Evolutionary conservation across 768 basidiomycete species (phyloP).

Genomic region (Suillus cothurnatus): DNA sequence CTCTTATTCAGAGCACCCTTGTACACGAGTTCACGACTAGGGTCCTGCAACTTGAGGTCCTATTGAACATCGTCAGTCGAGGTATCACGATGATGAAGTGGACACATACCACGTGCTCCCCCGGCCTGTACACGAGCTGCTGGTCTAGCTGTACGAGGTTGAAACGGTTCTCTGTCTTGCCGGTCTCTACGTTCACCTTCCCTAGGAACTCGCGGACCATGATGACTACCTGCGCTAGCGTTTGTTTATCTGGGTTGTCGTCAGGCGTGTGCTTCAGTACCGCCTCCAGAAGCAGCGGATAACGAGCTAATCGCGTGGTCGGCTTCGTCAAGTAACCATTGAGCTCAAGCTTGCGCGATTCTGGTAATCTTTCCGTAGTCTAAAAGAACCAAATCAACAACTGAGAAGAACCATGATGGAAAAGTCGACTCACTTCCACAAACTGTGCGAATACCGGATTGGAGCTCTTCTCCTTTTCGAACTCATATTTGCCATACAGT

Average conservation of each 20-base stretch:
- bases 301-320: constrained; percentile 95
- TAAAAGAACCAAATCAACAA: constrained; percentile 31
- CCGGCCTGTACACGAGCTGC: constrained; percentile 86
- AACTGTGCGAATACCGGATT: constrained; percentile 94
- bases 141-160: constrained; percentile 92
- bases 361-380: constrained; percentile 90
- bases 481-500: constrained; percentile 97
- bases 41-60: constrained; percentile 86
- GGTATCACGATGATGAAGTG: constrained; percentile 1
- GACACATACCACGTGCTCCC: constrained; percentile 79
- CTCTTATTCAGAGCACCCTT: constrained; percentile 90
- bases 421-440: constrained; percentile 70
- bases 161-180: constrained; percentile 95
- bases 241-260: constrained; percentile 82
- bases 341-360: constrained; percentile 94
- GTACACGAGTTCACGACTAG: constrained; percentile 87
- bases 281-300: constrained; percentile 90
- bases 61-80: constrained; percentile 30
- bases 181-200: constrained; percentile 91
- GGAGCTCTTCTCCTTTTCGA: constrained; percentile 95
- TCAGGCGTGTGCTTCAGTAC: constrained; percentile 91
- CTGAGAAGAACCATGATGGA: not conserved
- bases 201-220: constrained; percentile 81
- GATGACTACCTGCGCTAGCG: constrained; percentile 74
- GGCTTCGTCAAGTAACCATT: constrained; percentile 99